Evolutionary conservation across 306 rosid genomes (phyloP).

Genomic region (Crotalaria pallida): DNA sequence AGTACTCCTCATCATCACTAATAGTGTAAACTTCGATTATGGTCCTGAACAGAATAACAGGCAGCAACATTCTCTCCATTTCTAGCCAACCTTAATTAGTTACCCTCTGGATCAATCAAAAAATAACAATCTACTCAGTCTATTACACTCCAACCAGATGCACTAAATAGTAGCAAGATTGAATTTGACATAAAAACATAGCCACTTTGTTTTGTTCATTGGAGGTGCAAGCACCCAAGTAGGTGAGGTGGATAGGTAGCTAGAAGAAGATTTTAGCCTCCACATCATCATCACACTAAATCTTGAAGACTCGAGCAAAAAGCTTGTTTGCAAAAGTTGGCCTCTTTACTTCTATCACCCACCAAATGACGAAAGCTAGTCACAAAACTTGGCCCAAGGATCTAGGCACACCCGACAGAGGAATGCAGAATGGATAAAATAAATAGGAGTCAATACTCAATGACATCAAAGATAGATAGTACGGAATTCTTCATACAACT

Average conservation of each 20-base stretch:
- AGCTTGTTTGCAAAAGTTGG: background rate
- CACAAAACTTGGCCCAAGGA: background rate
- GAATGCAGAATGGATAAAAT: background rate
- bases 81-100: background rate
- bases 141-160: too few species aligned
- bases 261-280: background rate
- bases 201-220: too few species aligned
- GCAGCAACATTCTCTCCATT: background rate
- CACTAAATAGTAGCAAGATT: too few species aligned
- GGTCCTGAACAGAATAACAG: background rate
- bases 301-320: background rate
- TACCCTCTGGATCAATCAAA: background rate
- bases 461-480: background rate
- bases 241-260: background rate
- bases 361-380: background rate
- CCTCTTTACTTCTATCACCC: background rate
- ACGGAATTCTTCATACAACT: background rate
- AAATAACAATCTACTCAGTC: background rate
- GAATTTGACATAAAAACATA: too few species aligned
- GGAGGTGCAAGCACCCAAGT: too few species aligned
- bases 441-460: background rate
- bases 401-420: background rate
- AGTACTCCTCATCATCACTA: background rate
- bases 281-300: background rate
- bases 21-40: background rate